Conservation (phyloP, 2,329 filamentous ascomycete species). For the Xylariales sp. region DNA sequence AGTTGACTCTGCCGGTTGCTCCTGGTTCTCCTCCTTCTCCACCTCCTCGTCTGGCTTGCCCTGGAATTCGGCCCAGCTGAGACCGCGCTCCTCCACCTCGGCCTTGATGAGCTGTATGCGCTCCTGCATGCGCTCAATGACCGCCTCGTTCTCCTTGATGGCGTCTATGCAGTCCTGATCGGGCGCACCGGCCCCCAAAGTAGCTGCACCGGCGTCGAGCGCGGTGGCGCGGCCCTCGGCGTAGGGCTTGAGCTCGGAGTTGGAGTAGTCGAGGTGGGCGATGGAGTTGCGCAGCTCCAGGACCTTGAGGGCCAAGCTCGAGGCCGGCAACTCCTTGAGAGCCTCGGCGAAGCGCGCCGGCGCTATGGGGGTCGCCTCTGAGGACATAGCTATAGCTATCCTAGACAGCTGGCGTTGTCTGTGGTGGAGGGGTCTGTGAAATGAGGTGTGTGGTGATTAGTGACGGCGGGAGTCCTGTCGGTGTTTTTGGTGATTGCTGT, state of each 20-base stretch:
- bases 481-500: too few species aligned
- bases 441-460: too few species aligned
- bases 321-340: slow-evolving; percentile 60
- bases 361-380: slow-evolving; percentile 56
- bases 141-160: slow-evolving; percentile 65
- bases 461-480: too few species aligned
- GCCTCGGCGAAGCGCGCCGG: slow-evolving; percentile 62
- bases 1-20: neutral
- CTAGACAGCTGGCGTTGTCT: too few species aligned
- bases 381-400: too few species aligned
- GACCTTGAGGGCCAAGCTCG: slow-evolving; percentile 67
- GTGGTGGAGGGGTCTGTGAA: too few species aligned
- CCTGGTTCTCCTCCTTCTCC: slow-evolving; percentile 3
- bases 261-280: slow-evolving; percentile 68
- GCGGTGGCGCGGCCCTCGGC: slow-evolving; percentile 45
- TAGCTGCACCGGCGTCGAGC: slow-evolving; percentile 16
- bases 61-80: slow-evolving; percentile 54
- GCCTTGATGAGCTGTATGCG: slow-evolving; percentile 58
- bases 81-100: slow-evolving; percentile 59
- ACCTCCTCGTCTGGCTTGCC: slow-evolving; percentile 36
- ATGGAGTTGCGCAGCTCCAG: slow-evolving; percentile 73
- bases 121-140: slow-evolving; percentile 65
- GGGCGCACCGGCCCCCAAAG: too few species aligned
- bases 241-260: slow-evolving; percentile 67
- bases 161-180: slow-evolving; percentile 72